These are phyloP conservation scores for Lactarius vividus DNA, from an alignment of 768 basidiomycete species.

Conservation along the genomic window DNA sequence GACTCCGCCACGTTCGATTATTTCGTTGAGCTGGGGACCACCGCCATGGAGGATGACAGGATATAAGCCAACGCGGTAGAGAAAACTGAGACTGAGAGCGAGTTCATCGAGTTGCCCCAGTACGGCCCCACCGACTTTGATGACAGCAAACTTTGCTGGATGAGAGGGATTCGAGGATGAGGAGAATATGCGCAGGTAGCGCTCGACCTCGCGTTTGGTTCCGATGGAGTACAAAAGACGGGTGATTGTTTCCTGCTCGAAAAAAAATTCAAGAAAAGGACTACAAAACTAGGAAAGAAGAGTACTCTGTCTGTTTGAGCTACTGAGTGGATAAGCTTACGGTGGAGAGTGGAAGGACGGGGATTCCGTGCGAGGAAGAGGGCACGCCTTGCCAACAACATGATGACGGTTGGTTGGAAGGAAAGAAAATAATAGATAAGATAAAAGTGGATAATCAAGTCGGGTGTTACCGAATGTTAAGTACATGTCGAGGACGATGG, in stretches of 20 bases:
- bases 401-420: conserved; percentile 17
- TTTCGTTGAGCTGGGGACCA: conserved; percentile 92
- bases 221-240: conserved; percentile 96
- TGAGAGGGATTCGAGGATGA: conserved; percentile 86
- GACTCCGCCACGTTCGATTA: conserved; percentile 89
- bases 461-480: conserved; percentile 11
- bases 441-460: not conserved
- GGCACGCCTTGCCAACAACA: conserved; percentile 45
- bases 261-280: conserved; percentile 7
- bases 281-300: not conserved
- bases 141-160: conserved; percentile 93
- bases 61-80: conserved; percentile 96
- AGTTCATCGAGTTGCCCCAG: conserved; percentile 90
- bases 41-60: conserved; percentile 96
- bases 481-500: not conserved
- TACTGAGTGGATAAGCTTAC: conserved; percentile 53
- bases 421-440: not conserved
- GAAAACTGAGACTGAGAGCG: conserved; percentile 91
- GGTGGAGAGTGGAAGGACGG: conserved; percentile 38
- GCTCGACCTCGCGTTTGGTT: conserved; percentile 95
- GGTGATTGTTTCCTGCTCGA: conserved; percentile 86
- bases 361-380: conserved; percentile 44
- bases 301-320: conserved; percentile 72
- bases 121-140: conserved; percentile 98
- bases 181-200: conserved; percentile 97